phyloP scores from a whole-genome alignment of 306 rosid species.

The Vigna angularis region DNA sequence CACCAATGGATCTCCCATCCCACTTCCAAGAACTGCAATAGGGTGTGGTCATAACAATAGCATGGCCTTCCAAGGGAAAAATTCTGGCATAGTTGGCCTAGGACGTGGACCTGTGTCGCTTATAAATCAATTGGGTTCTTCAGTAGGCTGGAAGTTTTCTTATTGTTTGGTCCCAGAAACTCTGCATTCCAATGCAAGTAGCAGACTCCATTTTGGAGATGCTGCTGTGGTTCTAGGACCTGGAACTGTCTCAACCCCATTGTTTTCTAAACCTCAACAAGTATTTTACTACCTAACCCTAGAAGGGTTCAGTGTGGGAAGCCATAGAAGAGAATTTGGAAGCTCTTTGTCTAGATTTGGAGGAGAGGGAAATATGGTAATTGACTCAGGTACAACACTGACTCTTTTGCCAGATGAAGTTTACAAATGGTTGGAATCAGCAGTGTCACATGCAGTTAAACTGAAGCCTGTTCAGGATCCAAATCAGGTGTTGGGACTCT shows the following conservation, averaged over 20 bases:
- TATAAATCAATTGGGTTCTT: background rate
- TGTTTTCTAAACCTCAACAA: background rate
- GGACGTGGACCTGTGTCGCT: background rate
- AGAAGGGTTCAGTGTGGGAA: slow-evolving; percentile 33
- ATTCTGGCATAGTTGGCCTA: background rate
- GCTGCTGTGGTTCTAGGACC: slow-evolving; percentile 21
- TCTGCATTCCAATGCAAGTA: too few species aligned
- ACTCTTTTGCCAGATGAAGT: slow-evolving; percentile 18
- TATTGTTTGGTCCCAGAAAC: slow-evolving; percentile 52
- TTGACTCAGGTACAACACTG: slow-evolving; percentile 52
- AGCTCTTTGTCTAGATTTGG: background rate
- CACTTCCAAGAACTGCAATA: background rate
- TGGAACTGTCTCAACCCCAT: slow-evolving; percentile 33
- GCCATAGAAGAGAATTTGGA: background rate
- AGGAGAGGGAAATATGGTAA: slow-evolving; percentile 27
- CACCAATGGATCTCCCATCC: background rate
- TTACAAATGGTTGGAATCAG: background rate
- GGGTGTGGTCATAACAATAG: background rate
- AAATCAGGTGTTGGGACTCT: background rate
- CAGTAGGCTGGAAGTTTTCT: slow-evolving; percentile 48
- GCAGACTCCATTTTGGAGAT: slow-evolving; percentile 39
- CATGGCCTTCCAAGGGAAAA: slow-evolving; percentile 41
- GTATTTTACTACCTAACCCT: slow-evolving; percentile 8
- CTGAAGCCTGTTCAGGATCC: background rate
- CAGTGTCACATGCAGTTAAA: background rate